These are phyloP conservation scores for Botryotinia convoluta DNA, from an alignment of 2,329 filamentous ascomycete genomes.

Conservation along the genomic window DNA sequence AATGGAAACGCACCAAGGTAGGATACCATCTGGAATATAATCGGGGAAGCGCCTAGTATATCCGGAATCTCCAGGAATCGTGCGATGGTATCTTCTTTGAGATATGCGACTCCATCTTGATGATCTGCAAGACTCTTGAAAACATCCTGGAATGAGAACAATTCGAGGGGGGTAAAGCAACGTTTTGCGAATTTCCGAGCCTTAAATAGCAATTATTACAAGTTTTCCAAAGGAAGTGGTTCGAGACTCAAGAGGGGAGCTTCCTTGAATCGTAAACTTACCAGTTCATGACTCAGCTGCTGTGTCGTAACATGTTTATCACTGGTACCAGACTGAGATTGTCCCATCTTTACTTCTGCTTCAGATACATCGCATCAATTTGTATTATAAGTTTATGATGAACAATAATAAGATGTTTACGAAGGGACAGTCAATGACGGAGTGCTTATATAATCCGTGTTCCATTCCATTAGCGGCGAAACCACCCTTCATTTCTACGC, in stretches of 20 bases:
- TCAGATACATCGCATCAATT: neutral
- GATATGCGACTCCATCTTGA: conserved; percentile 59
- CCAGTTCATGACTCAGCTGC: conserved; percentile 38
- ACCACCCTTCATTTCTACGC: neutral
- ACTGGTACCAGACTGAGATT: conserved; percentile 36
- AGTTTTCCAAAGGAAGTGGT: conserved; percentile 1
- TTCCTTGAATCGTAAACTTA: conserved; percentile 25
- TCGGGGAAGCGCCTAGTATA: conserved; percentile 61
- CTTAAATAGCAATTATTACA: conserved; percentile 39
- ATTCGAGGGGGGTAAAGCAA: conserved; percentile 68
- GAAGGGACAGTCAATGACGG: neutral
- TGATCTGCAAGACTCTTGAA: conserved; percentile 67
- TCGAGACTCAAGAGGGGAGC: neutral
- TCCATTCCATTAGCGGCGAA: neutral
- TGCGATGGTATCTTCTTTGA: conserved; percentile 68
- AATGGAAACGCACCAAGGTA: conserved; percentile 74
- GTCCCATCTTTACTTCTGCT: conserved; percentile 35
- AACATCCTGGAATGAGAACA: conserved; percentile 71
- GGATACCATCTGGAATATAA: conserved; percentile 69
- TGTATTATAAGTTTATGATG: neutral
- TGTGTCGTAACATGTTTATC: conserved; percentile 33
- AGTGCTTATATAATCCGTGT: neutral
- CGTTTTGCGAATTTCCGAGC: conserved; percentile 64
- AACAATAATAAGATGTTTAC: neutral
- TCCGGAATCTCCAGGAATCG: conserved; percentile 74